Evolutionary conservation across 2,329 filamentous ascomycete species (phyloP).

Genomic region (Ophiocordyceps sinensis): DNA sequence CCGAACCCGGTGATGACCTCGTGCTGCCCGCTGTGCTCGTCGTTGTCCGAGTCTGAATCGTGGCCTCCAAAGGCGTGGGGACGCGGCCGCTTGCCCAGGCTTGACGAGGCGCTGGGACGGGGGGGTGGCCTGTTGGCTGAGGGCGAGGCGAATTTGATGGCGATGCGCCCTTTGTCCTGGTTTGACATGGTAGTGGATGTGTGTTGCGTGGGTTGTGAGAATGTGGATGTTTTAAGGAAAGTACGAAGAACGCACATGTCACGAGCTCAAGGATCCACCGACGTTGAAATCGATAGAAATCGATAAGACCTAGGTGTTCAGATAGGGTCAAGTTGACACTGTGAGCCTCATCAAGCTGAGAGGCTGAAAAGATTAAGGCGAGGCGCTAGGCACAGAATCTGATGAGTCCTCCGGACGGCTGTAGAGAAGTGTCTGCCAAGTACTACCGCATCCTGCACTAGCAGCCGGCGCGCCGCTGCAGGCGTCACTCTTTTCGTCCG

Average conservation of each 20-base stretch:
- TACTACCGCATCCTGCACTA: too few species aligned
- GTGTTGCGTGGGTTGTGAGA: background rate
- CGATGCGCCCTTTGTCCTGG: conserved; percentile 25
- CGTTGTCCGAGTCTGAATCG: conserved; percentile 25
- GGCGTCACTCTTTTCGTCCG: too few species aligned
- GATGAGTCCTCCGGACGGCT: too few species aligned
- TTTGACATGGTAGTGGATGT: conserved; percentile 20
- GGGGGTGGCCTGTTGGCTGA: conserved; percentile 11
- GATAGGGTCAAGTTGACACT: too few species aligned
- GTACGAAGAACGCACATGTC: too few species aligned
- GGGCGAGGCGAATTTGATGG: conserved; percentile 30
- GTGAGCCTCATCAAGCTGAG: too few species aligned
- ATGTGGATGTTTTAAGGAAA: background rate
- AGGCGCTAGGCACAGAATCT: too few species aligned
- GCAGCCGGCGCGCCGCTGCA: too few species aligned
- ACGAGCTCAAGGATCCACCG: too few species aligned
- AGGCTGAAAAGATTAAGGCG: too few species aligned
- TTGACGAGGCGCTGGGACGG: conserved; percentile 23
- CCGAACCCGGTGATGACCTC: conserved; percentile 37
- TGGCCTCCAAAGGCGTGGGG: conserved; percentile 26
- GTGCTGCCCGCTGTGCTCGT: conserved; percentile 17
- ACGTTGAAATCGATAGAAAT: background rate
- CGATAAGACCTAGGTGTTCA: too few species aligned
- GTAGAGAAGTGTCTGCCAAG: too few species aligned
- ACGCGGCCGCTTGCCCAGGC: conserved; percentile 34